Conservation (phyloP, 2,329 filamentous ascomycete species). For the Podosphaera leucotricha region DNA sequence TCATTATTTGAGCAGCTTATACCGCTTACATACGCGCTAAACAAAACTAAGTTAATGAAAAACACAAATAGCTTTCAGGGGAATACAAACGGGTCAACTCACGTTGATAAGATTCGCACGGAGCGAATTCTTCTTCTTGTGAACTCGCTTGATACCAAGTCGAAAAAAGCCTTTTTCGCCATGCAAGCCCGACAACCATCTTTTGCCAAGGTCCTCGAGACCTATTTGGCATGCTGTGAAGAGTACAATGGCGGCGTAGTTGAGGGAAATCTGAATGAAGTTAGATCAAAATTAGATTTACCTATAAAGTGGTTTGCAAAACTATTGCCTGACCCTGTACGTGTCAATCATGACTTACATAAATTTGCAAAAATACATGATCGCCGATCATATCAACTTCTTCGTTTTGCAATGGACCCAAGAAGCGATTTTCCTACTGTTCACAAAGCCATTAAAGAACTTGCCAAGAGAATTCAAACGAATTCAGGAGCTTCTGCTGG, state of each 20-base stretch:
- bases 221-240: slow-evolving; percentile 69
- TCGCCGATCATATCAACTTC: slow-evolving; percentile 67
- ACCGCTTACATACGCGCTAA: slow-evolving; percentile 67
- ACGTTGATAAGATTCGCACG: slow-evolving; percentile 55
- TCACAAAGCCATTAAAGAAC: slow-evolving; percentile 69
- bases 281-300: slow-evolving; percentile 45
- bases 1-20: slow-evolving; percentile 72
- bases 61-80: slow-evolving; percentile 27
- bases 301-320: slow-evolving; percentile 51
- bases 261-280: slow-evolving; percentile 41
- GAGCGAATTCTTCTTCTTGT: slow-evolving; percentile 68
- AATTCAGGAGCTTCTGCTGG: slow-evolving; percentile 31
- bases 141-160: slow-evolving; percentile 49
- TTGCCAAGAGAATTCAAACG: slow-evolving; percentile 57
- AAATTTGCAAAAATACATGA: slow-evolving; percentile 86
- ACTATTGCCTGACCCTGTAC: slow-evolving; percentile 51
- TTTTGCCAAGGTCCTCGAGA: slow-evolving; percentile 47
- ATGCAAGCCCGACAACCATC: slow-evolving; percentile 58
- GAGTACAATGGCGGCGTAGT: slow-evolving; percentile 73
- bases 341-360: slow-evolving; percentile 54
- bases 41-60: slow-evolving; percentile 29
- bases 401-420: slow-evolving; percentile 62
- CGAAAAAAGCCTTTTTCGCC: slow-evolving; percentile 72
- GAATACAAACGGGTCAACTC: slow-evolving; percentile 26
- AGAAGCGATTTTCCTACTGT: slow-evolving; percentile 86